Base-by-base conservation (phyloP, 805 yeast genomes). In the Starmerella floricola region DNA sequence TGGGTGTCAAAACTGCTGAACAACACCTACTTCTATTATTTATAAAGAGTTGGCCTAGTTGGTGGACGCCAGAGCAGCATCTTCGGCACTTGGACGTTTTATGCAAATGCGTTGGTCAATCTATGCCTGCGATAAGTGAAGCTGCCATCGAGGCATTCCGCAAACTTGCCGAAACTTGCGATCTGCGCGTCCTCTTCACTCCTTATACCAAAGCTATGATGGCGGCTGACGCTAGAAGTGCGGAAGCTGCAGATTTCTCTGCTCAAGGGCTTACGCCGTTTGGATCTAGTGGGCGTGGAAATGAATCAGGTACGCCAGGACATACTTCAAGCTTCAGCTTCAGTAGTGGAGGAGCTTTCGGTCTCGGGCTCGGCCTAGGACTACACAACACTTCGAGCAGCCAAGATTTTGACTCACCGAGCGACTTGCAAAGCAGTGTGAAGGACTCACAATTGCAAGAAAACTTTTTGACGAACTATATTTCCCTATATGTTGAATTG, bases 31-130 rank as follows among this genome's bases (percentile, higher is more conserved):
- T 49, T 28, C 34, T 45, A 3, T 33, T 39, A 8, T 42, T 41
- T 16, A 66, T 86, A 1, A 83, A 82, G 24, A 68, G 80, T 2
- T 65, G 80, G 34, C 91, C 97, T 0, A 80, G 87, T 75, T 72
- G 81, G 51, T 50, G 50, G 48, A 38, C 44, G 2, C 60, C 67
- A 0, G 66, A 78, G 2, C 72, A 76, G 10, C 76, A 78, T 53
- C 70, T 79, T 43, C 70, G 73, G 26, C 64, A 79, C 2, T 73
- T 87, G 20, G 97, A 88, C 45, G 64, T 85, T 3, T 63, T 91
- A 13, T 77, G 87, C 31, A 68, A 84, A 43, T 49, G 47, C 26
- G 50, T 45, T 10, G 45, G 45, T 8, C 40, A 41, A 26, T 31
- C 41, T 1, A 27, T 39, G 2, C 17, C 23, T 2, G 31, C 40